Evolutionary conservation across 441 rosid genomes (phyloP).

Genomic region (Gossypium davidsonii): DNA sequence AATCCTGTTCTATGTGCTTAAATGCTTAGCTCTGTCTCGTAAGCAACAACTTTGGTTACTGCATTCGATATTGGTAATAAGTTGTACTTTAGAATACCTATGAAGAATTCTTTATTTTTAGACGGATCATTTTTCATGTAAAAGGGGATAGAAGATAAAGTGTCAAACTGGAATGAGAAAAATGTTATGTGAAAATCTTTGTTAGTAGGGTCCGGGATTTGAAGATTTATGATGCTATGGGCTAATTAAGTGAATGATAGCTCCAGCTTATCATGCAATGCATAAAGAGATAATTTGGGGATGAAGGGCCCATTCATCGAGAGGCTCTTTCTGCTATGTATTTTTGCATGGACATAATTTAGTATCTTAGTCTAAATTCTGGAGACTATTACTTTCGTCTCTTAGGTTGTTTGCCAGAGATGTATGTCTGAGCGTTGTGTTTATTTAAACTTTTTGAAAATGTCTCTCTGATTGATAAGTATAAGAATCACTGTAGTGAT

Average conservation of each 20-base stretch:
- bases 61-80: background rate
- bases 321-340: background rate
- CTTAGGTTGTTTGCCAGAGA: background rate
- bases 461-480: background rate
- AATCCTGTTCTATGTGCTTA: background rate
- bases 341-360: background rate
- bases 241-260: background rate
- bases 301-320: background rate
- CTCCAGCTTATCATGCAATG: background rate
- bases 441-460: background rate
- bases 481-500: background rate
- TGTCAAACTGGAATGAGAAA: background rate
- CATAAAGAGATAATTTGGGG: background rate
- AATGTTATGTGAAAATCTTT: background rate
- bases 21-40: background rate
- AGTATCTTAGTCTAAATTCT: background rate
- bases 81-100: background rate
- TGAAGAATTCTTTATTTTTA: background rate
- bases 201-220: background rate
- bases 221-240: background rate
- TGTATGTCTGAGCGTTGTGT: constrained; percentile 4
- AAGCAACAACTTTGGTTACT: background rate
- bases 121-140: background rate
- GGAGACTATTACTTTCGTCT: background rate
- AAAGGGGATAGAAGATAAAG: background rate